phyloP scores from a whole-genome alignment of 306 rosid species.

The Sindora glabra region DNA sequence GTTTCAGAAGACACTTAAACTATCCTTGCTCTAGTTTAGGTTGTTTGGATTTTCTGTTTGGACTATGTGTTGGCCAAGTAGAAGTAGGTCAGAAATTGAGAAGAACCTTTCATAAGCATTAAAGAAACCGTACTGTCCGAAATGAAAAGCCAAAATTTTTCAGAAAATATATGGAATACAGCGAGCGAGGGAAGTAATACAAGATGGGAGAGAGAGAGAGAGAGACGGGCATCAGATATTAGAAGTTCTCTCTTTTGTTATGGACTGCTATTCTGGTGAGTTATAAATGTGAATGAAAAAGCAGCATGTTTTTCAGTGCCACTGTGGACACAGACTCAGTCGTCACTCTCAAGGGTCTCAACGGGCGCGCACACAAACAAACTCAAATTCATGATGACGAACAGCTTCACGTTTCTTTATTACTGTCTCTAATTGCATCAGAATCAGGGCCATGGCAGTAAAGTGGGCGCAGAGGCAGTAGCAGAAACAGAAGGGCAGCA shows the following conservation, averaged over 20 bases:
- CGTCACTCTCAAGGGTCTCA: conserved; percentile 55
- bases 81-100: conserved; percentile 17
- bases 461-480: conserved; percentile 43
- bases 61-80: conserved; percentile 41
- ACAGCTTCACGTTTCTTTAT: conserved; percentile 2
- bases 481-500: conserved; percentile 5
- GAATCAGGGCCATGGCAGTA: conserved; percentile 56
- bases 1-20: conserved; percentile 18
- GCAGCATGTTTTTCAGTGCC: conserved; percentile 92
- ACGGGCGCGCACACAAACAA: conserved; percentile 46
- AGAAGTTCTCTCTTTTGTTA: conserved; percentile 19
- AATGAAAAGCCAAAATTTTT: too few relatives aligned
- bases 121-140: conserved; percentile 28
- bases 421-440: conserved; percentile 33
- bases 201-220: not conserved
- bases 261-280: conserved; percentile 23
- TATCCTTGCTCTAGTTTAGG: conserved; percentile 24
- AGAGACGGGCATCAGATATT: not conserved
- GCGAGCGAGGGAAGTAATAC: not conserved
- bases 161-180: conserved; percentile 4
- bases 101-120: conserved; percentile 19
- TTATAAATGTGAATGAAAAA: conserved; percentile 50
- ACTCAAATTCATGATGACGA: conserved; percentile 43
- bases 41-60: conserved; percentile 49
- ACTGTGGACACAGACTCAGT: conserved; percentile 44